Percentiles rank a stretch among this genome's conserved stretches.
phyloP scores from a whole-genome alignment of 2,329 filamentous ascomycete species.

The Hymenoscyphus fraxineus region DNA sequence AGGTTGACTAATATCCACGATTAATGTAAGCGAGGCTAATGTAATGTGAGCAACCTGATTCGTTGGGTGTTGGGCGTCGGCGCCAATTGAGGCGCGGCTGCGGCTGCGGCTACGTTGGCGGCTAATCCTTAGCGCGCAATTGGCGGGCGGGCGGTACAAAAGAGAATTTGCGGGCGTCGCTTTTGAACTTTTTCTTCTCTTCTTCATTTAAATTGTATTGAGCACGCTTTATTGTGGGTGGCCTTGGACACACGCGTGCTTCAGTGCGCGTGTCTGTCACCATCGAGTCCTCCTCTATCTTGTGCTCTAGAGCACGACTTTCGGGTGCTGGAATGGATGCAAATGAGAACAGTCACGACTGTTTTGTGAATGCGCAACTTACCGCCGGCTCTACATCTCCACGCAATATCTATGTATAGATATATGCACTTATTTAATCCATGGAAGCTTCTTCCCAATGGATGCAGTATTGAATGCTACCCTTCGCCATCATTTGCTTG shows the following conservation, averaged over 20 bases:
- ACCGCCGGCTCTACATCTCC: conserved; percentile 67
- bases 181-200: conserved; percentile 34
- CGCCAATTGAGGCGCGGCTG: no score
- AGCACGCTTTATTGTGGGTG: conserved; percentile 70
- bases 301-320: conserved; percentile 58
- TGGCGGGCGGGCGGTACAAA: conserved; percentile 15
- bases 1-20: conserved; percentile 9
- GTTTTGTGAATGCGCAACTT: conserved; percentile 53
- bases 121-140: neutral
- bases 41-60: conserved; percentile 27
- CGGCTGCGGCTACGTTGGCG: neutral
- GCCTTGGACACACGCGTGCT: conserved; percentile 50
- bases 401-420: neutral
- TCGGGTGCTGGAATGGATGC: conserved; percentile 68
- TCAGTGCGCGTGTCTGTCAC: conserved; percentile 41
- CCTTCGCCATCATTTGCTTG: no score
- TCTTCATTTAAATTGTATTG: conserved; percentile 55
- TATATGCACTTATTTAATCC: neutral
- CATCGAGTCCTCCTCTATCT: conserved; percentile 70
- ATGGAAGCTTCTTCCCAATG: no score
- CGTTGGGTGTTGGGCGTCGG: conserved; percentile 9
- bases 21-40: conserved; percentile 17
- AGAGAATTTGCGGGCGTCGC: conserved; percentile 22
- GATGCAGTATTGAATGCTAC: no score
- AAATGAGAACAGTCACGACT: conserved; percentile 49